Evolutionary conservation across 2,329 filamentous ascomycete genomes (phyloP), one percentile per base, ranked within the genome.

Genomic region (Fusarium metavorans): DNA sequence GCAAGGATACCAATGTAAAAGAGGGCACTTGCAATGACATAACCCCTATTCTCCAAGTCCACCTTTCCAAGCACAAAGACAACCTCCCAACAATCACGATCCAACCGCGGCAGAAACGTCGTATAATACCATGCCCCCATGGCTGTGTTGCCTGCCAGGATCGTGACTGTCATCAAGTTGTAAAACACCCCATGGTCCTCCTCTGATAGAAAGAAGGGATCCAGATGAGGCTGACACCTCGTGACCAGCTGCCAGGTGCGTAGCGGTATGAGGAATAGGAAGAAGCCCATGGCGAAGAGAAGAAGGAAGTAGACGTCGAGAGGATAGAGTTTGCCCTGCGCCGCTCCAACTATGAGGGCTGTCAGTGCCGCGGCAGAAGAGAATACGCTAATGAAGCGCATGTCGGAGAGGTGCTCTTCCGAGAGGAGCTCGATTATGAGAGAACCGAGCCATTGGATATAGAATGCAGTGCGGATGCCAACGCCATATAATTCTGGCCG

Each of bases 391-490:
- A 83, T 65, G 18, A 81, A 74, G 4, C 82, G 81, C 23, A 83
- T 69, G 54, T 79, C 78, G 8, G 76, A 43, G 1, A 82, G 72
- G 25, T 79, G 70, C 5, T 77, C 58, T 41, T 79, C 78, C 41
- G 81, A 80, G 32, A 81, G 64, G 59, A 79, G 81, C 61, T 82
- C 78, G 14, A 82, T 74, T 1, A 81, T n/a, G 16, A 82, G 70
- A 27, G 78, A 76, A 10, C 78, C 80, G 43, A 83, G 77, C 83
- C 83, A 84, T 68, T 83, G 81, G 25, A 80, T 61, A 66, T 84
- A 84, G 64, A 83, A 82, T 11, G 79, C 78, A 25, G 77, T 74
- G 6, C 82, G 80, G 61, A 84, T 81, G 48, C 81, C 82, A 20
- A 84, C 64, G 8, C 82, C 82, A 52, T 84, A 84, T 57, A 83